Base-by-base conservation (phyloP, 805 yeast species). In the Candida xiaguanensis region DNA sequence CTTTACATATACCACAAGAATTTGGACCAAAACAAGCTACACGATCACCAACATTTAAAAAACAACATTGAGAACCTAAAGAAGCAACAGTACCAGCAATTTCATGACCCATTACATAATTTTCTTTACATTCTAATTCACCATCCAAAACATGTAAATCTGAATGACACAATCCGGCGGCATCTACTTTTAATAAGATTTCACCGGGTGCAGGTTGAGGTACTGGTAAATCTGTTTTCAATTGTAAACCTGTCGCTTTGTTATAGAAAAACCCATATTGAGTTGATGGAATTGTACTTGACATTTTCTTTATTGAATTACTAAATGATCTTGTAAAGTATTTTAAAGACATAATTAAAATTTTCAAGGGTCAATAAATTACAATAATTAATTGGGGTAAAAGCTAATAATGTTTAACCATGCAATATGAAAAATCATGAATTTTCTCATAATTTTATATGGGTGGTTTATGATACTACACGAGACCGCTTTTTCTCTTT, bases 101-200 rank as follows among this genome's bases (percentile, higher is more conserved):
- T 46, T 67, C 74, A 46, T 67, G 72, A 28, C 74, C 74, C 72
- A 67, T 65, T 13, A 67, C 61, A 47, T 66, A 63, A 31, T 48
- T 46, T 11, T 56, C 43, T 42, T 51, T 33, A 41, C 46, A 15
- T 11, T 36, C 36, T 26, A 67, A 53, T 7, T 39, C 45, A 22
- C 38, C 42, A 19, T 38, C 34, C 17, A 42, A 19, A 16, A 67
- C 55, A 42, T 68, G 72, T 20, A 65, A 52, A 45, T 72, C 77
- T 14, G 72, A 65, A 40, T 59, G 64, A 43, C 77, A 72, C 38
- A 72, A 52, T 5, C 72, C 72, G 3, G 65, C 70, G 0, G 68
- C 70, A 40, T 67, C 68, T 9, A 67, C 49, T 42, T 65, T 63
- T 24, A 67, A 46, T n/a, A 67, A 52, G 2, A 67, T 4, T 35